phyloP scores from a whole-genome alignment of 164 flowering plant species.

The Cinnamomum micranthum region DNA sequence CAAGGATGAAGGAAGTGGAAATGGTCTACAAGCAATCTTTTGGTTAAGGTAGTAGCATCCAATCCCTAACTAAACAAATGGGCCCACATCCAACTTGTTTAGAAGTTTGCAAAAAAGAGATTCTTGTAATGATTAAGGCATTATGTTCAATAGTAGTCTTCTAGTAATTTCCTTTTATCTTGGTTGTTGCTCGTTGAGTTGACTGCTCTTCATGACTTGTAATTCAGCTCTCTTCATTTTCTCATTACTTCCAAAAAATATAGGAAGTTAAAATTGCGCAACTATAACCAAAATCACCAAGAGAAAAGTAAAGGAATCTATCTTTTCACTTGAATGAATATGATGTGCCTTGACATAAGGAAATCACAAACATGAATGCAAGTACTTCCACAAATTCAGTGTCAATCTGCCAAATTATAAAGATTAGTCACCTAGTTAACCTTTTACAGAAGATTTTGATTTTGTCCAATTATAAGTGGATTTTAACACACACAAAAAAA shows the following conservation, averaged over 20 bases:
- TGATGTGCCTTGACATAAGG: not conserved
- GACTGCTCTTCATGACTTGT: not conserved
- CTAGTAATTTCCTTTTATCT: not conserved
- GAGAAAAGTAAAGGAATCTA: not conserved
- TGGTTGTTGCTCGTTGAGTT: not conserved
- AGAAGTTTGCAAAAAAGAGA: too few relatives aligned
- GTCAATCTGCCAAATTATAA: constrained; percentile 48
- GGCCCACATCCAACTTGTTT: too few relatives aligned
- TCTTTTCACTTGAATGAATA: not conserved
- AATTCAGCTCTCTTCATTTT: not conserved
- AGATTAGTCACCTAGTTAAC: not conserved
- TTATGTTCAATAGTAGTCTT: too few relatives aligned
- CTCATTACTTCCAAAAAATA: too few relatives aligned
- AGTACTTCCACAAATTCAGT: constrained; percentile 71
- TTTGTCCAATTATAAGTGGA: not conserved
- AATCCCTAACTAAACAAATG: too few relatives aligned
- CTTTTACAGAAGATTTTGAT: not conserved
- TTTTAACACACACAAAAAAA: not conserved
- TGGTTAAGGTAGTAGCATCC: too few relatives aligned
- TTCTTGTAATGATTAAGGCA: too few relatives aligned
- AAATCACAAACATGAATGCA: constrained; percentile 57
- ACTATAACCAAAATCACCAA: not conserved
- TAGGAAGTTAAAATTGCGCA: too few relatives aligned
- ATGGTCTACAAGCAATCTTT: too few relatives aligned
- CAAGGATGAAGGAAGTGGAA: too few relatives aligned